A percentile compares a stretch with the other conserved stretches of the same genome.
phyloP scores from a whole-genome alignment of 2,329 filamentous ascomycete species.

The Cercospora janseana region DNA sequence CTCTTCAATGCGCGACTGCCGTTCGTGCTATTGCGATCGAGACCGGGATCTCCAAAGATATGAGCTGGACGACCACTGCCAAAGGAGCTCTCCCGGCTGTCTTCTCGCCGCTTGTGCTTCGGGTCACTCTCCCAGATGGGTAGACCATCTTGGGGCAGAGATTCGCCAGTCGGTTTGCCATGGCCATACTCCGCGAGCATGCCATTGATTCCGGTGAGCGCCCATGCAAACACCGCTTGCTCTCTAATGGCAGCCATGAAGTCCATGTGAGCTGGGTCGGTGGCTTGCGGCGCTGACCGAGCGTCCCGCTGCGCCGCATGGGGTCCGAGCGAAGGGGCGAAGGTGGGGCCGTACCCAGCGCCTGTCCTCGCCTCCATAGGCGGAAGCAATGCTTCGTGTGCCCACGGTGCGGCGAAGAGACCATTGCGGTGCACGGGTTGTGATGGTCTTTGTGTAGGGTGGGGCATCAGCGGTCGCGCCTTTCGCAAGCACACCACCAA shows the following conservation, averaged over 20 bases:
- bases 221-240: constrained; percentile 86
- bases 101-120: constrained; percentile 16
- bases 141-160: constrained; percentile 60
- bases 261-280: constrained; percentile 53
- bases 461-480: constrained; percentile 68
- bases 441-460: constrained; percentile 50
- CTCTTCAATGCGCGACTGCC: constrained; percentile 17
- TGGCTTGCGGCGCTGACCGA: constrained; percentile 44
- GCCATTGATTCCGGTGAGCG: constrained; percentile 75
- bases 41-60: constrained; percentile 36
- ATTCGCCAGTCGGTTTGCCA: constrained; percentile 62
- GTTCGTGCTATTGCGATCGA: constrained; percentile 26
- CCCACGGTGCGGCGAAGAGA: constrained; percentile 79
- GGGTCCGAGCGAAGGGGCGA: constrained; percentile 40
- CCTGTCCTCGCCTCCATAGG: constrained; percentile 39
- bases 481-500: constrained; percentile 76
- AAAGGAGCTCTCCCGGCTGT: constrained; percentile 8
- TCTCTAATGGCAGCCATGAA: constrained; percentile 81
- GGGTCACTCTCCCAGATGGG: constrained; percentile 53
- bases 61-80: constrained; percentile 19
- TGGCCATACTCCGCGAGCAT: constrained; percentile 63
- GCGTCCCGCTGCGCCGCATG: constrained; percentile 30
- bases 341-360: constrained; percentile 32
- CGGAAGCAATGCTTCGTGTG: constrained; percentile 60
- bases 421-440: constrained; percentile 56